These are phyloP conservation scores for Rhizophagus prolifer DNA, from an alignment of 192 early-diverging fungal species.

Conservation along the genomic window DNA sequence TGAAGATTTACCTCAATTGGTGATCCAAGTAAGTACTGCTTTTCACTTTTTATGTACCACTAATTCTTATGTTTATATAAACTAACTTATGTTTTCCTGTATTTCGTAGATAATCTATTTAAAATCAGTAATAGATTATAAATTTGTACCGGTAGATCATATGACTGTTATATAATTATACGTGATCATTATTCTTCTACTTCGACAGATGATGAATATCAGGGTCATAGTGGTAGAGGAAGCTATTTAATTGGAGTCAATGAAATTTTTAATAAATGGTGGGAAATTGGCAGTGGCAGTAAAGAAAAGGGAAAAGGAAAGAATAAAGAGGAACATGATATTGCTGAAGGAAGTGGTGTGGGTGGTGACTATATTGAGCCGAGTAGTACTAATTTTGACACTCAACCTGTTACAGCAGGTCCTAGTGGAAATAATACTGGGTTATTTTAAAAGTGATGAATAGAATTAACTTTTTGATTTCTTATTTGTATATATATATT, in stretches of 20 bases:
- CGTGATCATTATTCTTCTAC: neutral
- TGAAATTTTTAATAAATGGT: neutral
- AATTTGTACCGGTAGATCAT: slow-evolving; percentile 2
- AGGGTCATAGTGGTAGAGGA: neutral
- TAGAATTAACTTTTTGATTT: no score
- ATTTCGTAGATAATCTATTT: slow-evolving; percentile 2
- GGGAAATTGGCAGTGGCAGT: neutral
- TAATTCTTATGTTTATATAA: no score
- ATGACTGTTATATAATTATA: neutral
- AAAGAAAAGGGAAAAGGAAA: neutral
- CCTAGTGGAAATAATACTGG: no score
- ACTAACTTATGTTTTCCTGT: neutral
- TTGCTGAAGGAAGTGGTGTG: no score
- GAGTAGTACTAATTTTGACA: no score
- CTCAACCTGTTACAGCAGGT: no score
- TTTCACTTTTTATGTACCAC: no score
- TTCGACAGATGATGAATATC: neutral
- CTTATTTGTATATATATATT: no score
- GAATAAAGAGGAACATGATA: no score
- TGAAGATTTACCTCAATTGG: slow-evolving; percentile 1
- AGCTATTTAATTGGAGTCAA: neutral
- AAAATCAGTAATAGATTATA: neutral
- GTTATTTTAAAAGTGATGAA: no score
- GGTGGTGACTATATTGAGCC: no score
- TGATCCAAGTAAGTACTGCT: neutral